Evolutionary conservation across 1,284 basidiomycete genomes (phyloP).

Genomic region (Xerocomus nothofagi): DNA sequence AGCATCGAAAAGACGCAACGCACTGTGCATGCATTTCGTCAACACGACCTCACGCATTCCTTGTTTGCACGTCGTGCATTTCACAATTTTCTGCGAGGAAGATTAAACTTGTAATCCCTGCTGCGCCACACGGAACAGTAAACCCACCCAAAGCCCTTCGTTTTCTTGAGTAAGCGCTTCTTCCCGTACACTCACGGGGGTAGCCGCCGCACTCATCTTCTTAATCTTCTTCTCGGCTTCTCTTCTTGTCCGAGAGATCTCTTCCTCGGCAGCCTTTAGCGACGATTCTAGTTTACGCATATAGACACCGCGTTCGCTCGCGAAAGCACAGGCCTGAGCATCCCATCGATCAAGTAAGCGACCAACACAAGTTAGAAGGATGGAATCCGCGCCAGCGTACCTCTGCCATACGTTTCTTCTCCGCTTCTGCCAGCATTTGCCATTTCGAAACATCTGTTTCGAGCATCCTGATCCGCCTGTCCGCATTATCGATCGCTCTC

Average conservation of each 20-base stretch:
- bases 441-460: constrained; percentile 35
- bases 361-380: constrained; percentile 16
- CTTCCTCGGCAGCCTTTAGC: constrained; percentile 30
- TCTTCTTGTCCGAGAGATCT: constrained; percentile 39
- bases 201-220: constrained; percentile 34
- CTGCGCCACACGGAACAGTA: background rate
- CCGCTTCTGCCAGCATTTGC: constrained; percentile 38
- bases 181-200: constrained; percentile 38
- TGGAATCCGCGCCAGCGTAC: constrained; percentile 15
- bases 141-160: constrained; percentile 66
- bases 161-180: constrained; percentile 47
- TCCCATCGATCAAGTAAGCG: background rate
- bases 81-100: constrained; percentile 75
- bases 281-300: constrained; percentile 27
- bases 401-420: constrained; percentile 39
- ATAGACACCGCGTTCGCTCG: constrained; percentile 30
- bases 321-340: constrained; percentile 22
- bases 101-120: background rate
- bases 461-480: constrained; percentile 38
- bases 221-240: constrained; percentile 57
- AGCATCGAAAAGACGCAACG: constrained; percentile 30
- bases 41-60: constrained; percentile 87
- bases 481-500: constrained; percentile 42
- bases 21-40: constrained; percentile 94
- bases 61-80: constrained; percentile 89